Percentiles rank a stretch among this genome's conserved stretches.
Evolutionary conservation across 305 asterid genomes (phyloP).

Genomic region (Salvia sclarea): DNA sequence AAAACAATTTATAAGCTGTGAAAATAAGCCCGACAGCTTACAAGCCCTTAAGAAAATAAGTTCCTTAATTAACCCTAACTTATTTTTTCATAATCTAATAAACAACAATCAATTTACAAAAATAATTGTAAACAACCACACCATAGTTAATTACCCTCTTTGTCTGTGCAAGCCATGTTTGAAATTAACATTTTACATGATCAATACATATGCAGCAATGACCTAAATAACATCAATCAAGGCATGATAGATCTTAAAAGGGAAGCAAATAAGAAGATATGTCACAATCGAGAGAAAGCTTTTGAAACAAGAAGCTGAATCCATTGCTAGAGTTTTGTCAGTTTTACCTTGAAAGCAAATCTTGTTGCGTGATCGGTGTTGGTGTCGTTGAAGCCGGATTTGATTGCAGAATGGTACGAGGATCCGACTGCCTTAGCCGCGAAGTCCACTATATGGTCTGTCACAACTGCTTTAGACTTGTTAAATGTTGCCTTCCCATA

Average conservation of each 20-base stretch:
- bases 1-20: too few relatives aligned
- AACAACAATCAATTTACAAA: too few relatives aligned
- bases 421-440: constrained; percentile 45
- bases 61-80: too few relatives aligned
- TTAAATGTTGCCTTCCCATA: constrained; percentile 50
- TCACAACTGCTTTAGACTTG: constrained; percentile 50
- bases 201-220: neutral
- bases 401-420: constrained; percentile 43
- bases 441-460: constrained; percentile 42
- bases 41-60: too few relatives aligned
- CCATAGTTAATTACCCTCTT: too few relatives aligned
- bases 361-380: constrained; percentile 65
- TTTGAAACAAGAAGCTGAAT: neutral
- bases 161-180: neutral
- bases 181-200: neutral
- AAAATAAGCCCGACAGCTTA: too few relatives aligned
- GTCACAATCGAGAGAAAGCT: neutral
- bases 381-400: constrained; percentile 52
- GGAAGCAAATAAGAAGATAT: neutral
- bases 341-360: constrained; percentile 73
- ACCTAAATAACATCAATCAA: neutral
- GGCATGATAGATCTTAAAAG: neutral
- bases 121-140: too few relatives aligned
- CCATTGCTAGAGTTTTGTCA: neutral
- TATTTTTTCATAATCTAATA: too few relatives aligned